phyloP scores from a whole-genome alignment of 495 filamentous ascomycete species.

The Sporormia fimetaria region DNA sequence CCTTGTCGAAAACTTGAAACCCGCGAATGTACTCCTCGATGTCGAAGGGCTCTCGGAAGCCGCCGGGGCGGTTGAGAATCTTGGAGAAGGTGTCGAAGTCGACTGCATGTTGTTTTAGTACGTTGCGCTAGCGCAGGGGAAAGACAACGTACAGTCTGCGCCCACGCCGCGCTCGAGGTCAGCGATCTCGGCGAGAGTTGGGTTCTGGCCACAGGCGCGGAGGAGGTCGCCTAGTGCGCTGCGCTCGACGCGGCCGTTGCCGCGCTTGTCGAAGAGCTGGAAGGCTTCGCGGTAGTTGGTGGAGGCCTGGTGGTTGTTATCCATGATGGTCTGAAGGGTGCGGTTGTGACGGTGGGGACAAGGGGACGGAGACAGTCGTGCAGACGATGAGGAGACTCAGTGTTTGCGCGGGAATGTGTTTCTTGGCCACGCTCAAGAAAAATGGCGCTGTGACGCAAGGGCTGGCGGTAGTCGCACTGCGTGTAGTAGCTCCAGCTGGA shows the following conservation, averaged over 20 bases:
- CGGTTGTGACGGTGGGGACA: background rate
- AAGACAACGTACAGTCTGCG: slow-evolving; percentile 64
- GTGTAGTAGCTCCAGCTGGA: background rate
- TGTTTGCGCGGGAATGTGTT: too few relatives aligned
- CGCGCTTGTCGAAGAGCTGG: slow-evolving; percentile 97
- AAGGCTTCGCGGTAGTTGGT: slow-evolving; percentile 99
- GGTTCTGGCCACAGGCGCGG: slow-evolving; percentile 94
- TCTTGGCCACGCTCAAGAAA: too few relatives aligned
- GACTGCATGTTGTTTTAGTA: too few relatives aligned
- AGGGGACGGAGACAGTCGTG: background rate
- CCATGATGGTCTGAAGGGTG: slow-evolving; percentile 8
- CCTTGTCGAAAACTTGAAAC: slow-evolving; percentile 99
- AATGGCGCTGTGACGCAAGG: too few relatives aligned
- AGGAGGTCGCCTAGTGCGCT: slow-evolving; percentile 86
- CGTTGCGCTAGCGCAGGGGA: too few relatives aligned
- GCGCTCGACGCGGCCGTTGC: slow-evolving; percentile 75
- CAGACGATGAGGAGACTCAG: background rate
- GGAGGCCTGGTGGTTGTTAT: slow-evolving; percentile 52
- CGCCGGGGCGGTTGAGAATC: slow-evolving; percentile 90
- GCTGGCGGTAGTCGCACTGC: background rate
- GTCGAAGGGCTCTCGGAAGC: slow-evolving; percentile 94
- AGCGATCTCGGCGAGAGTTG: slow-evolving; percentile 78
- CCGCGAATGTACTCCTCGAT: slow-evolving; percentile 96
- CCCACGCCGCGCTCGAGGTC: slow-evolving; percentile 83
- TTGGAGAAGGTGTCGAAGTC: slow-evolving; percentile 96